Evolutionary conservation across 352 stramenopile species (phyloP).

Genomic region (Phytophthora palmivora): DNA sequence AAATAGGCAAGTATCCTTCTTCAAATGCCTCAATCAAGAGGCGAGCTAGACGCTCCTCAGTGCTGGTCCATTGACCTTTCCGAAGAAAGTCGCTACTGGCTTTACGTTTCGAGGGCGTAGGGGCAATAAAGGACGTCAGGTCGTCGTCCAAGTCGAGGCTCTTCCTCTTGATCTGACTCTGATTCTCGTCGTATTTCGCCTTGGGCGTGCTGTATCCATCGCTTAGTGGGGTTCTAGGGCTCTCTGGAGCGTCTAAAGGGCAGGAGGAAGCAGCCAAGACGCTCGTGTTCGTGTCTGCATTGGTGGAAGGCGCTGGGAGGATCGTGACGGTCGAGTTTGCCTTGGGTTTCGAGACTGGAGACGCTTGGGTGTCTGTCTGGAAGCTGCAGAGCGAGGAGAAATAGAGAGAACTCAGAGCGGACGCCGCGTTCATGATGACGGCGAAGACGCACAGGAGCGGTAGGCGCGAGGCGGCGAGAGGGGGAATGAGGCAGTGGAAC

Average conservation of each 20-base stretch:
- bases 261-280: background rate
- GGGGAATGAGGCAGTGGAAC: slow-evolving; percentile 29
- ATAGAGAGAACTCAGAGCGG: slow-evolving; percentile 13
- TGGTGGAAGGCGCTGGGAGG: slow-evolving; percentile 2
- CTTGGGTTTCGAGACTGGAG: slow-evolving; percentile 8
- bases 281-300: background rate
- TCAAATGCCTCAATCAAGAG: slow-evolving; percentile 78
- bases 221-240: slow-evolving; percentile 1
- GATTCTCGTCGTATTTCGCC: slow-evolving; percentile 31
- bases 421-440: slow-evolving; percentile 24
- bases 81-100: slow-evolving; percentile 69
- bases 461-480: slow-evolving; percentile 23
- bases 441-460: slow-evolving; percentile 2
- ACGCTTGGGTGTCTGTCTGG: slow-evolving; percentile 1
- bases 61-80: slow-evolving; percentile 79
- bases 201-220: slow-evolving; percentile 38
- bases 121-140: slow-evolving; percentile 1
- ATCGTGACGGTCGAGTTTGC: slow-evolving; percentile 17
- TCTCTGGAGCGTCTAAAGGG: background rate
- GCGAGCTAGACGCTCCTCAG: slow-evolving; percentile 64
- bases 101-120: slow-evolving; percentile 50
- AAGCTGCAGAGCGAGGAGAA: slow-evolving; percentile 14
- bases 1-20: slow-evolving; percentile 75
- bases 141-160: slow-evolving; percentile 24
- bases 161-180: slow-evolving; percentile 50